Conservation (phyloP, 2,329 filamentous ascomycete species). For the Fusarium duplospermum region DNA sequence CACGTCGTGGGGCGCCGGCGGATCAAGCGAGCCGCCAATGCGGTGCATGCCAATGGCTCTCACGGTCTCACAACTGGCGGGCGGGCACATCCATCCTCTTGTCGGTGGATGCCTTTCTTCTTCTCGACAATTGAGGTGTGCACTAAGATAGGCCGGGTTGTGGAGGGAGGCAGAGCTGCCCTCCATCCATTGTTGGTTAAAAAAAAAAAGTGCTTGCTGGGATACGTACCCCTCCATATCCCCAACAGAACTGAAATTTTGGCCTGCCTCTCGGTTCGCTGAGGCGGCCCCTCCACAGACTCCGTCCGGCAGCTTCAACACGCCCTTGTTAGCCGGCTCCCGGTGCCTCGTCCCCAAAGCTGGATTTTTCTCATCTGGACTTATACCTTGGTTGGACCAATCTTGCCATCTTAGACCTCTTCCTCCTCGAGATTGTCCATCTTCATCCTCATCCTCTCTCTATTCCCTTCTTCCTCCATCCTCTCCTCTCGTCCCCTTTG, state of each 20-base stretch:
- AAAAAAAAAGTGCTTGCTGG: slow-evolving; percentile 34
- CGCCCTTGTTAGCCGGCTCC: slow-evolving; percentile 37
- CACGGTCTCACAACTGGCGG: slow-evolving; percentile 34
- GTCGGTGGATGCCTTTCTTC: slow-evolving; percentile 34
- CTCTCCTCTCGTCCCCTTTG: slow-evolving; percentile 34
- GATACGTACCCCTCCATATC: slow-evolving; percentile 50
- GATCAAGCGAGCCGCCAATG: slow-evolving; percentile 45
- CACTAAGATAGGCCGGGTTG: slow-evolving; percentile 41
- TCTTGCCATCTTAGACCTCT: slow-evolving; percentile 43
- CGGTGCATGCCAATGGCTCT: slow-evolving; percentile 44
- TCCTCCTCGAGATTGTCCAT: slow-evolving; percentile 45
- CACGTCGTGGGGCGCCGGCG: slow-evolving; percentile 42
- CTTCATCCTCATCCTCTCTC: slow-evolving; percentile 37
- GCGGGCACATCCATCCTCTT: slow-evolving; percentile 13
- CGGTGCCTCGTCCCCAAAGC: slow-evolving; percentile 32
- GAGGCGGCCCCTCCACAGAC: slow-evolving; percentile 42
- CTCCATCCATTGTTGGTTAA: slow-evolving; percentile 25
- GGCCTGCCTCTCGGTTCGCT: slow-evolving; percentile 44
- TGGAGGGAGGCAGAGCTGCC: slow-evolving; percentile 35
- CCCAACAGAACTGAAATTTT: slow-evolving; percentile 58
- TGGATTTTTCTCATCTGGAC: slow-evolving; percentile 44
- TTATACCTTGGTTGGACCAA: slow-evolving; percentile 46
- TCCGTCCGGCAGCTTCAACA: slow-evolving; percentile 40
- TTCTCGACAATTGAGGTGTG: slow-evolving; percentile 33
- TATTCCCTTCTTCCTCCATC: slow-evolving; percentile 34